Base-by-base conservation (phyloP, 306 rosid species). In the Gastrolobium villosum region DNA sequence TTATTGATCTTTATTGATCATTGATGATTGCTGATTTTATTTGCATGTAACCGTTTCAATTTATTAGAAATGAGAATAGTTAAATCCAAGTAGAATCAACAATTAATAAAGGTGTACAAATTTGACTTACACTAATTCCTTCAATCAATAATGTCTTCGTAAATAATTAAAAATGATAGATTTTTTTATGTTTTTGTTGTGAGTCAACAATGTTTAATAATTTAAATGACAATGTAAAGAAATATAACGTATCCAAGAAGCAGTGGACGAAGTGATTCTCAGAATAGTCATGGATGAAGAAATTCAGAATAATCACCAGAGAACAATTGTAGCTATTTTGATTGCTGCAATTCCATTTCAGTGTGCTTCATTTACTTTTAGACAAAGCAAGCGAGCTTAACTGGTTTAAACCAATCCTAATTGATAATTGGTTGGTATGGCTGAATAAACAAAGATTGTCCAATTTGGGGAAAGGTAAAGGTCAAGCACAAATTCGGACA, bases 401-500 rank as follows among this genome's bases (percentile, higher is more conserved):
- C 3, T 72, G 31, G 76, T 28, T 78, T 78, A 69, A 65, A 80
- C 50, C 7, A 50, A 14, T 43, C 36, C 28, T 26, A 37, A 48
- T 10, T 53, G 62, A 8, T 35, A 20, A 20, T 70, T 70, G 73
- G 52, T 54, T 28, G 39, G 1, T 0, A 35, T 40, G 65, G 30
- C 10, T 56, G 64, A 63, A 8, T 49, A 49, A 54, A 76, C 20
- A 63, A 41, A 13, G 44, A 56, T 65, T 35, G 64, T 50, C 1
- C 20, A 49, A 64, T 48, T 65, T 30, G 31, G 7, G 3, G 77
- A 67, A 66, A 4, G 41, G 68, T 67, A 67, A 66, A 4, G 41
- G 68, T 67, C 60, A 74, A 79, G 36, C 75, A 69, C n/a, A 68
- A 59, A 69, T 41, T 74, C 57, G 20, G 40, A 57, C 54, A 55